Base-by-base conservation (phyloP, 495 filamentous ascomycete species). In the Staphylotrichum longicolle region DNA sequence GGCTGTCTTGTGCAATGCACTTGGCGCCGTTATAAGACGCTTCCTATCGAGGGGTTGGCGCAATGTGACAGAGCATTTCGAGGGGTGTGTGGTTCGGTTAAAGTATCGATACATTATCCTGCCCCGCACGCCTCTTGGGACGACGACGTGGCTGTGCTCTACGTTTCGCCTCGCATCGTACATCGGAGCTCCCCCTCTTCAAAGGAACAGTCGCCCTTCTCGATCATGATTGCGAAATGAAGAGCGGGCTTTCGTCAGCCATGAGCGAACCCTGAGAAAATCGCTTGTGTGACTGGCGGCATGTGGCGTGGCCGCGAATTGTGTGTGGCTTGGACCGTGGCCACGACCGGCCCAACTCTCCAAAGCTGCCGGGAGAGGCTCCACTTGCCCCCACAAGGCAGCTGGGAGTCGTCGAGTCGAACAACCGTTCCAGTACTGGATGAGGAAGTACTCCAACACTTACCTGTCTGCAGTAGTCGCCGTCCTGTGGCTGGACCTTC, bases 121-220 rank as follows among this genome's bases (percentile, higher is more conserved):
- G 8, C 34, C 33, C 46, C n/a, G 11, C 52, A n/a, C 10, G 15
- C 9, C 7, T 9, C 15, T 20, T 37, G 10, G 34, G 30, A n/a
- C 8, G n/a, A 33, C 34, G 45, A 10, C 46, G 55, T 58, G 61
- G 61, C 61, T 58, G 54, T 58, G 54, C 47, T 39, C 46, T 12
- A 42, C 32, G 27, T 8, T 58, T 63, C 47, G 61, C 54, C 57
- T 20, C 61, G 45, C 35, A 39, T 53, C 20, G 20, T 27, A 27
- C 8, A 15, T 14, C 7, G 27, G 30, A 20, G 7, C 15, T 39
- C 5, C 33, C 27, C n/a, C 40, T 53, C 27, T 12, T 15, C 51
- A 41, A 30, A 12, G 37, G 1, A 27, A 27, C 3, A 11, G n/a
- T n/a, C 15, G 9, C 8, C 9, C 2, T 33, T 40, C 15, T 8